Evolutionary conservation across 192 early-diverging fungal species (phyloP), one percentile per base, ranked within the genome.

Genomic region (Jimgerdemannia flammicorona): DNA sequence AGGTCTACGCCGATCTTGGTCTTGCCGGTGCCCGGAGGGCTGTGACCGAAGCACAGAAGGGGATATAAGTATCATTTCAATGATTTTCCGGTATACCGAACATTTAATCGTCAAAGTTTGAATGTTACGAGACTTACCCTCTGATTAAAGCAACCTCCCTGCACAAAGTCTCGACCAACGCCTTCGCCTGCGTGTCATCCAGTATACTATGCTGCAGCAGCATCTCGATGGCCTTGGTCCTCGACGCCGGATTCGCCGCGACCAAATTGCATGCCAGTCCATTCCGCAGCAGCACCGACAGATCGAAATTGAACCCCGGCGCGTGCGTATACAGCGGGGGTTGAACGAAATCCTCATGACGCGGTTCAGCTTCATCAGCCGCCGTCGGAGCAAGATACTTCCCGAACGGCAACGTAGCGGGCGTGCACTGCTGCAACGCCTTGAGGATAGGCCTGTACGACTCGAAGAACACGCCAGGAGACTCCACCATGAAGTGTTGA

Each of bases 11-110:
- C 88, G 0, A 89, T 79, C 72, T 81, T 86, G 0, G 88, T 89
- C 70, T 89, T 89, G 59, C 88, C 88, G 44, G 88, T 89, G 43
- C 88, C 88, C 8, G 88, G 88, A 29, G 88, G 88, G 44, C 88
- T 59, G 49, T 59, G 49, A 14, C 49, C 66, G 4, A 20, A 66
- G 3, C 66, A 4, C 19, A 20, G 19, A 66, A 20, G 19, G 4
- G 66, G 66, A 66, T 66, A 19, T 3, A 4, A 66, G 66, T 66
- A 19, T 66, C 29, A 19, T 66, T 66, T 29, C 29, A 20, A 19
- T 29, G 29, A 66, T 4, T 66, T 29, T 3, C 19, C 29, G 29
- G 29, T 20, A 4, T 29, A 29, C 29, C 29, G 29, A 29, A 29
- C 29, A 29, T 29, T 29, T 29, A 29, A 29, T 29, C 29, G 29